phyloP scores from a whole-genome alignment of 2,329 filamentous ascomycete genomes.

The Aspergillus sp. region DNA sequence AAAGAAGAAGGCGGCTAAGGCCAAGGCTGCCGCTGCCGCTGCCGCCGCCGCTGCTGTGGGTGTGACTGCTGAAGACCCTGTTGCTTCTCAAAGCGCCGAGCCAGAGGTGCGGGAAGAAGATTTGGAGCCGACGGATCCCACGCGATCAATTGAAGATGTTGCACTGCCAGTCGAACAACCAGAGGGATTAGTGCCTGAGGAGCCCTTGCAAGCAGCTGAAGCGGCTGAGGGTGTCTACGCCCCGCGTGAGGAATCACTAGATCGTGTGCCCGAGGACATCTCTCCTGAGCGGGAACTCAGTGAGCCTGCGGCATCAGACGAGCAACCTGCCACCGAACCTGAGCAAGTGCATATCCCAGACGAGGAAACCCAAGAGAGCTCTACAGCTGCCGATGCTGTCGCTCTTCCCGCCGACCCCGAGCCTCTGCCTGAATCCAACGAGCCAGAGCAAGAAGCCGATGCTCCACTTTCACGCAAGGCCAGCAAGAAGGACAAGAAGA shows the following conservation, averaged over 20 bases:
- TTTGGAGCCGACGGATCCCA: no score
- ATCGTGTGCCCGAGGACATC: not conserved
- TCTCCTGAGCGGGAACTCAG: not conserved
- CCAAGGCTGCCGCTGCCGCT: not conserved
- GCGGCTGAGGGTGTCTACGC: not conserved
- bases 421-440: not conserved
- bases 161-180: no score
- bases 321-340: not conserved
- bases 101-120: no score
- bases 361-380: not conserved
- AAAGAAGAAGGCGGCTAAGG: conserved; percentile 22
- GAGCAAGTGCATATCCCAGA: not conserved
- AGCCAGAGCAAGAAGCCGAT: conserved; percentile 9
- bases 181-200: no score
- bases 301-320: not conserved
- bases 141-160: no score
- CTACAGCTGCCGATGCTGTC: not conserved
- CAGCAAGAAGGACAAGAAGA: conserved; percentile 25
- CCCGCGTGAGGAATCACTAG: not conserved
- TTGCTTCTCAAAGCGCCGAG: no score
- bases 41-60: not conserved
- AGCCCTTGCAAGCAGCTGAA: no score
- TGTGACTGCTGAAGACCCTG: not conserved
- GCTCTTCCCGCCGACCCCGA: not conserved
- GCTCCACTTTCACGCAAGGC: conserved; percentile 14